A percentile compares a stretch with the other conserved stretches of the same genome.
phyloP scores from a whole-genome alignment of 768 basidiomycete species.

The Cantharellus cinnabarinus region DNA sequence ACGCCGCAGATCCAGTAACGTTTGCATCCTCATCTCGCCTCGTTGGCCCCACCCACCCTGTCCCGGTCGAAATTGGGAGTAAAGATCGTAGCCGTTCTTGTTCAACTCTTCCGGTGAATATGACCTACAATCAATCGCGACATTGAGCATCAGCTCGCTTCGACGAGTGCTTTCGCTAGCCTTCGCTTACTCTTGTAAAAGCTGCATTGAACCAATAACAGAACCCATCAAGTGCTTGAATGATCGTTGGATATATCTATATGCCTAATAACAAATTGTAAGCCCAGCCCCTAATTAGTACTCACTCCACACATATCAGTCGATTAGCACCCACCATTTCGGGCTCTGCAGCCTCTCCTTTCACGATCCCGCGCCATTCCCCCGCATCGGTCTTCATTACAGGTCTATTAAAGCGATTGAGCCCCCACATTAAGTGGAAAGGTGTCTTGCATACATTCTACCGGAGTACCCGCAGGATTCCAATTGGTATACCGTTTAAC shows the following conservation, averaged over 20 bases:
- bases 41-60: constrained; percentile 18
- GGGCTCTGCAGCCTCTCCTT: constrained; percentile 49
- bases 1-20: constrained; percentile 33
- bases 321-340: constrained; percentile 17
- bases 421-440: too few species aligned
- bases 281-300: background rate
- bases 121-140: background rate
- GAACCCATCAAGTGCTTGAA: constrained; percentile 63
- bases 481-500: too few species aligned
- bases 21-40: constrained; percentile 43
- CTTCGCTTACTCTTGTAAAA: constrained; percentile 27
- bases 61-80: constrained; percentile 70
- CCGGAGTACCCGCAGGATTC: too few species aligned
- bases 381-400: constrained; percentile 49
- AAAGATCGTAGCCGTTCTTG: constrained; percentile 50
- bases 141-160: too few species aligned
- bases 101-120: constrained; percentile 33
- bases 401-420: constrained; percentile 27
- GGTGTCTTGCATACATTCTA: too few species aligned
- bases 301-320: background rate
- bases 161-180: too few species aligned
- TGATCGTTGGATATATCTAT: constrained; percentile 60
- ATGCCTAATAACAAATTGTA: constrained; percentile 25
- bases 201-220: constrained; percentile 54
- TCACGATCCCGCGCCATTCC: constrained; percentile 69